Base-by-base conservation (phyloP, 2,329 filamentous ascomycete genomes). In the Fusarium bulbicola region DNA sequence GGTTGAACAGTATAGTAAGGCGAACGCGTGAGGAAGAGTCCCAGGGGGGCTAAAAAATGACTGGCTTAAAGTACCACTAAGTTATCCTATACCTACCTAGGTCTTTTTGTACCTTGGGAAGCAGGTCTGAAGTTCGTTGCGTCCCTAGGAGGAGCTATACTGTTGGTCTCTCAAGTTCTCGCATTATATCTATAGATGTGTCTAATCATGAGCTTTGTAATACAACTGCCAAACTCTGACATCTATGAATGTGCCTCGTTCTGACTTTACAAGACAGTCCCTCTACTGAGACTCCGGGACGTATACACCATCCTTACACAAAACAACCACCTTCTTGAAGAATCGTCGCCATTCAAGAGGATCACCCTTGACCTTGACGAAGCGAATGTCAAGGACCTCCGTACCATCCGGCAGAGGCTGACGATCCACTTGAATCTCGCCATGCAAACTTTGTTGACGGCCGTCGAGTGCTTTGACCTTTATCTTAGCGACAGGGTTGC, bases 311-410 rank as follows among this genome's bases (percentile, higher is more conserved):
- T 97, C 94, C 79, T 93, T 93, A 83, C 95, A 97, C 68, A 95
- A 86, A 72, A 97, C 86, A 36, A 93, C 93, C n/a, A 98, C 89
- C 82, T 94, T 95, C 84, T 99, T 99, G 86, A 99, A 99, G 80
- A 99, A 94, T 39, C 96, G 87, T 68, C 96, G 90, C 96, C 97
- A 99, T 84, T 98, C 95, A 56, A 99, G 84, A 10, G 96, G 96
- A 84, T 99, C 96, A 11, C 96, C 96, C 84, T 97, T 98, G 60
- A 93, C 88, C 84, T 99, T 99, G 74, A 97, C 89, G 80, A 99
- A 98, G 58, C 94, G 89, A 34, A 98, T 93, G 81, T 98, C 95
- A 30, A 95, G 87, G 37, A 95, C 82, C 68, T 93, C 92, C 74
- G 83, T 84, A 15, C 84, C 84, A 60, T 86, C 85, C 4, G 84